These are phyloP conservation scores for Lupinus albus DNA, from an alignment of 306 rosid species.

Conservation along the genomic window DNA sequence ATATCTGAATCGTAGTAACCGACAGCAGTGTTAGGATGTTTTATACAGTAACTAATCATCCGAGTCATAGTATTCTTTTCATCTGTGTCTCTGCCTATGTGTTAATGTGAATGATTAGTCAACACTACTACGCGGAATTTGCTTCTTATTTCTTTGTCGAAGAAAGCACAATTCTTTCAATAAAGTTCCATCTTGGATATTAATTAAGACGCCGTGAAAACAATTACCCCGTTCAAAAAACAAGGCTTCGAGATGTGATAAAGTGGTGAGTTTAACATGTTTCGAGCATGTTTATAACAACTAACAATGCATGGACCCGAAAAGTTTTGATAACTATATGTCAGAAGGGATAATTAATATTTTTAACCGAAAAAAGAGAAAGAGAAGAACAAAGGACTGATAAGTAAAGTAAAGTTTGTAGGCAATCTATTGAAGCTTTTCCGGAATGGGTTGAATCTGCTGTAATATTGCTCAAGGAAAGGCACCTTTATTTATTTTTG, in stretches of 20 bases:
- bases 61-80: constrained; percentile 6
- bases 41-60: neutral
- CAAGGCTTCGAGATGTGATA: constrained; percentile 10
- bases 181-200: constrained; percentile 21
- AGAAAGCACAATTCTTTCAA: neutral
- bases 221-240: neutral
- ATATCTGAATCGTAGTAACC: neutral
- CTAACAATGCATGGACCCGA: neutral
- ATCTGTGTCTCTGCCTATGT: neutral
- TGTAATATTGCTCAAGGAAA: too few species aligned
- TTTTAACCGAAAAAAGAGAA: neutral
- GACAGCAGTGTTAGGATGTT: constrained; percentile 29
- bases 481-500: too few species aligned
- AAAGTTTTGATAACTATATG: neutral
- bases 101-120: constrained; percentile 12
- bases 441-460: neutral
- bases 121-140: neutral
- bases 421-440: neutral
- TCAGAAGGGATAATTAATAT: neutral
- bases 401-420: too few species aligned
- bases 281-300: neutral
- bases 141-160: constrained; percentile 14
- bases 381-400: neutral
- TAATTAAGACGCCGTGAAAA: neutral
- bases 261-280: neutral